Evolutionary conservation across 2,329 filamentous ascomycete species (phyloP).

Genomic region (Meredithiella fracta): DNA sequence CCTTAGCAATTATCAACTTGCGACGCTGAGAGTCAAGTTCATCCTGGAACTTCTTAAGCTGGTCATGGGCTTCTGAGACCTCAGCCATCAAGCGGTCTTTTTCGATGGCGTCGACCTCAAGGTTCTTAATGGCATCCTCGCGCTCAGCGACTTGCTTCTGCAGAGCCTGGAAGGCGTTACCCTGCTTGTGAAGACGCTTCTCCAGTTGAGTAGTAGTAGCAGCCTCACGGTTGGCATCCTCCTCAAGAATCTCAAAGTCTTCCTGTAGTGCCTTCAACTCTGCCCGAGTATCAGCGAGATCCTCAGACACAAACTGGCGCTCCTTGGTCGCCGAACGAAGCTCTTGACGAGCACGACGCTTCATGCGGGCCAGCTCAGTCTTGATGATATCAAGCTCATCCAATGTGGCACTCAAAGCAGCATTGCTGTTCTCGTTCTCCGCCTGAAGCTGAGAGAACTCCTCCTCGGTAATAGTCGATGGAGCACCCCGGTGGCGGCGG

Average conservation of each 20-base stretch:
- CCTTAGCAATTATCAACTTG: constrained; percentile 33
- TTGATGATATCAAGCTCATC: constrained; percentile 58
- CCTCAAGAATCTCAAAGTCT: constrained; percentile 38
- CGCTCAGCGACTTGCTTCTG: constrained; percentile 78
- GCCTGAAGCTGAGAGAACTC: constrained; percentile 8
- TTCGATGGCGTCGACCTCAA: constrained; percentile 9
- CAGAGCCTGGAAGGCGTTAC: constrained; percentile 82
- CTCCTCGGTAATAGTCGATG: constrained; percentile 7
- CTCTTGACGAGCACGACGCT: constrained; percentile 10
- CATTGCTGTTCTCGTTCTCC: constrained; percentile 11
- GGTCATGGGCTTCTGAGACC: constrained; percentile 4
- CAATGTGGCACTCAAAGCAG: constrained; percentile 38
- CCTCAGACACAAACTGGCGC: constrained; percentile 63
- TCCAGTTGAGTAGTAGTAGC: constrained; percentile 54
- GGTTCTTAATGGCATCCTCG: constrained; percentile 42
- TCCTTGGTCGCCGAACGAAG: constrained; percentile 8
- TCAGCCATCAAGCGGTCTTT: constrained; percentile 10
- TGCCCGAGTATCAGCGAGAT: constrained; percentile 44
- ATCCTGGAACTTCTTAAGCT: constrained; percentile 6
- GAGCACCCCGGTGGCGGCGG: neutral
- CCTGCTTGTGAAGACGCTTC: constrained; percentile 55
- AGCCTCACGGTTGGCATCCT: constrained; percentile 56
- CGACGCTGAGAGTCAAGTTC: constrained; percentile 37
- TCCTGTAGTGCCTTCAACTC: constrained; percentile 11
- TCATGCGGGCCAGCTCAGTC: constrained; percentile 4